phyloP scores from a whole-genome alignment of 2,329 filamentous ascomycete species.

The Domatiomyces catenatus region DNA sequence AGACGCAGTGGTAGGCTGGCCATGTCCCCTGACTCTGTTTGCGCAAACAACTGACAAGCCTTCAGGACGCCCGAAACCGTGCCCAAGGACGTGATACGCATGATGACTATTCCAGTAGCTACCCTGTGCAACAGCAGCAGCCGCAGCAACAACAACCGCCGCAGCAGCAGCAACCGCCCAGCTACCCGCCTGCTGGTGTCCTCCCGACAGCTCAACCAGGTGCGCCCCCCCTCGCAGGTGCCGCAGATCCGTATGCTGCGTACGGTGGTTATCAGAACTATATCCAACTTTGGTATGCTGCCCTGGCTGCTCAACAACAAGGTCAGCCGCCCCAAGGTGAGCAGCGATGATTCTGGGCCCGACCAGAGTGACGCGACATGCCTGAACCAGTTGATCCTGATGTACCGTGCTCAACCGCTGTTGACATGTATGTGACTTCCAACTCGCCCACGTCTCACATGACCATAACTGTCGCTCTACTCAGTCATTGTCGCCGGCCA shows the following conservation, averaged over 20 bases:
- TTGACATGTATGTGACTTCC: background rate
- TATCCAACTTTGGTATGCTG: conserved; percentile 66
- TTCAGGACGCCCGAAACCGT: conserved; percentile 33
- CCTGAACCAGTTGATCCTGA: background rate
- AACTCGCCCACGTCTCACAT: background rate
- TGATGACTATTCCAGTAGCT: conserved; percentile 20
- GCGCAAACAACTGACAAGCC: conserved; percentile 17
- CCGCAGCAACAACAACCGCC: conserved; percentile 19
- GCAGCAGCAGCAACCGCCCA: conserved; percentile 18
- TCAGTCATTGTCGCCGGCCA: background rate
- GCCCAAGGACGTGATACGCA: conserved; percentile 25
- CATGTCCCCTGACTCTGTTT: conserved; percentile 4
- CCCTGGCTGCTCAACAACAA: conserved; percentile 41
- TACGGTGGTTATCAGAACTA: conserved; percentile 77
- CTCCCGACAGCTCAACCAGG: conserved; percentile 24
- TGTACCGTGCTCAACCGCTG: background rate
- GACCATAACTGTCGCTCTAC: background rate
- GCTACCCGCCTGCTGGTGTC: conserved; percentile 18
- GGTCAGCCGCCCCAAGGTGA: conserved; percentile 19
- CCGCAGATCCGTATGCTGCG: conserved; percentile 56
- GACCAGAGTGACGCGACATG: background rate
- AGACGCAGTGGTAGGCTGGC: conserved; percentile 58
- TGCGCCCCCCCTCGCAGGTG: conserved; percentile 37
- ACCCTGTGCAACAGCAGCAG: conserved; percentile 32
- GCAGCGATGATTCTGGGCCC: conserved; percentile 15